These are phyloP conservation scores for Microdochium nivale DNA, from an alignment of 2,329 filamentous ascomycete genomes.

Conservation along the genomic window DNA sequence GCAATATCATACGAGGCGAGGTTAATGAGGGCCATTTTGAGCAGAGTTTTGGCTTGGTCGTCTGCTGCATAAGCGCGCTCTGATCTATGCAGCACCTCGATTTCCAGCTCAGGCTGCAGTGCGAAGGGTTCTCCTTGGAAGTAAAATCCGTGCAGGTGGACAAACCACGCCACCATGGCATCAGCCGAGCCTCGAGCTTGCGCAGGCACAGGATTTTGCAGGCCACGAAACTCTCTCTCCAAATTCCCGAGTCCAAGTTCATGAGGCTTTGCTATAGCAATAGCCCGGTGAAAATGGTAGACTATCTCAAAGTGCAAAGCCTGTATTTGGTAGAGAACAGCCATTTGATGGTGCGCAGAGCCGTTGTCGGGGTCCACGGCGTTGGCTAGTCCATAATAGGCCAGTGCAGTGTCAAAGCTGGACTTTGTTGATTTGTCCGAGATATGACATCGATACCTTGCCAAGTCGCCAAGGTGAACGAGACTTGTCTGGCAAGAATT, in stretches of 20 bases:
- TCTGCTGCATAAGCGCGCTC: conserved; percentile 64
- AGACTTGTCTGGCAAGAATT: conserved; percentile 74
- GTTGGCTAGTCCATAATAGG: conserved; percentile 77
- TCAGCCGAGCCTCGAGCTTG: conserved; percentile 33
- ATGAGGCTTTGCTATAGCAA: conserved; percentile 66
- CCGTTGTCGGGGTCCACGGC: conserved; percentile 72
- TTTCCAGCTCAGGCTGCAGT: conserved; percentile 73
- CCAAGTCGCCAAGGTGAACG: conserved; percentile 82
- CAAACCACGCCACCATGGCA: conserved; percentile 71
- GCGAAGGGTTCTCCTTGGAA: conserved; percentile 69
- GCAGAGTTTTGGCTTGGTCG: conserved; percentile 53
- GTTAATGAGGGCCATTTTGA: conserved; percentile 79
- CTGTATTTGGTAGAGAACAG: conserved; percentile 72
- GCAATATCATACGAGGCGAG: conserved; percentile 76
- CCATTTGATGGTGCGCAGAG: conserved; percentile 81
- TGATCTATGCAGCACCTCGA: conserved; percentile 73
- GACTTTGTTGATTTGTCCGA: conserved; percentile 55
- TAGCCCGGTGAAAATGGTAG: conserved; percentile 81
- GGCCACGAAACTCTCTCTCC: conserved; percentile 62
- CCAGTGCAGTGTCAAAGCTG: conserved; percentile 71
- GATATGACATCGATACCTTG: conserved; percentile 73
- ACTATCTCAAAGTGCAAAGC: conserved; percentile 75
- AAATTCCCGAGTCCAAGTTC: conserved; percentile 69
- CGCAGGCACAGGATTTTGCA: conserved; percentile 28
- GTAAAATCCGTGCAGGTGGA: conserved; percentile 77